Percentiles rank a stretch among this genome's conserved stretches.
Evolutionary conservation across 352 stramenopile species (phyloP).

Genomic region (Globisporangium takayamanum): DNA sequence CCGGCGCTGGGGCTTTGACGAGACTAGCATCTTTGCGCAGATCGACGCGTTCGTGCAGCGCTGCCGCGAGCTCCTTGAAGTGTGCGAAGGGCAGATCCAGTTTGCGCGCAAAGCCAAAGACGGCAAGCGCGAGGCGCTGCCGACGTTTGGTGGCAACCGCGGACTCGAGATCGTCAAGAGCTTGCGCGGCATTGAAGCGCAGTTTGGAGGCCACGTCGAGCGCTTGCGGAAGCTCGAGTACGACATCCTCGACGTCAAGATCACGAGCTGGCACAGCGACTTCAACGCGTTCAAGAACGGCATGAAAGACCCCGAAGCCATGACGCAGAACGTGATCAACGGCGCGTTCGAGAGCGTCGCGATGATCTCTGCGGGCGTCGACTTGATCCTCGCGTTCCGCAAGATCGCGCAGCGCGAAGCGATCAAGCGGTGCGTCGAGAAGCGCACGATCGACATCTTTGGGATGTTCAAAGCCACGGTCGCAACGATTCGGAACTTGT

Average conservation of each 20-base stretch:
- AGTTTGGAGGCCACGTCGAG: constrained; percentile 90
- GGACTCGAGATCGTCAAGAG: constrained; percentile 91
- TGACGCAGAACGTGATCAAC: constrained; percentile 96
- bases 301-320: constrained; percentile 95
- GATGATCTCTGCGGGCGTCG: constrained; percentile 83
- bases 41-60: constrained; percentile 95
- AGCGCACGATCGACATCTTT: constrained; percentile 91
- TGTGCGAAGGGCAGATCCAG: constrained; percentile 94
- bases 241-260: constrained; percentile 93
- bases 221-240: constrained; percentile 89
- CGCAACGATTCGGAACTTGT: constrained; percentile 78
- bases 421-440: constrained; percentile 93
- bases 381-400: constrained; percentile 91
- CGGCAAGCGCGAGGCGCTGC: constrained; percentile 55
- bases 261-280: constrained; percentile 93
- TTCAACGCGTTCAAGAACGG: constrained; percentile 95
- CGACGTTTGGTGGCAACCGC: constrained; percentile 89
- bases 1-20: constrained; percentile 89
- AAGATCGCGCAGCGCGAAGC: constrained; percentile 89
- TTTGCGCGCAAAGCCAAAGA: constrained; percentile 87
- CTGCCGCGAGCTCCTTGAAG: constrained; percentile 91
- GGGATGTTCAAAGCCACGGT: constrained; percentile 83
- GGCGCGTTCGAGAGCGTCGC: constrained; percentile 90
- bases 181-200: constrained; percentile 88
- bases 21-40: constrained; percentile 93